A percentile compares a stretch with the other conserved stretches of the same genome.
phyloP scores from a whole-genome alignment of 2,329 filamentous ascomycete genomes.

The Aphanoascus verrucosus region DNA sequence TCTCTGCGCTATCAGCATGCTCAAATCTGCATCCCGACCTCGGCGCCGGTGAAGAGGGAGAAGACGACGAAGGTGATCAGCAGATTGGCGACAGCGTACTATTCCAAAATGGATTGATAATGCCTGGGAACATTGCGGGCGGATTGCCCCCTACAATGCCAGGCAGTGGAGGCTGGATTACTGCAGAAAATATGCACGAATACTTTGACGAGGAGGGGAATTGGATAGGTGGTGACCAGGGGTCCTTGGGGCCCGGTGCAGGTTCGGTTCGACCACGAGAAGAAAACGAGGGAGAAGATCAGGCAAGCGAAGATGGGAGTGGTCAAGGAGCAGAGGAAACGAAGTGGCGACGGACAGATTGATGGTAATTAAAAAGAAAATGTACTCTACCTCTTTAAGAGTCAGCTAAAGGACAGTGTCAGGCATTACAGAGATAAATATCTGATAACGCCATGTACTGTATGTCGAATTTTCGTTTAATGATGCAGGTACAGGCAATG shows the following conservation, averaged over 20 bases:
- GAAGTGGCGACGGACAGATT: slow-evolving; percentile 46
- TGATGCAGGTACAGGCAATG: not conserved
- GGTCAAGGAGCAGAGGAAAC: slow-evolving; percentile 31
- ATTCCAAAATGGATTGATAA: slow-evolving; percentile 31
- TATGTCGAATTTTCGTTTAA: not conserved
- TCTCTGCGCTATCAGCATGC: slow-evolving; percentile 38
- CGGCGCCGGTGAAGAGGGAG: slow-evolving; percentile 27
- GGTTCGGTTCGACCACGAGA: slow-evolving; percentile 32
- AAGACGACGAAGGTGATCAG: slow-evolving; percentile 18
- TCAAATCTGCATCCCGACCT: slow-evolving; percentile 42
- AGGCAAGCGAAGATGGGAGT: slow-evolving; percentile 27
- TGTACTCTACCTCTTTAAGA: too few species aligned
- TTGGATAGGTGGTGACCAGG: slow-evolving; percentile 59
- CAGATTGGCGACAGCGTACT: slow-evolving; percentile 19
- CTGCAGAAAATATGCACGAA: slow-evolving; percentile 77
- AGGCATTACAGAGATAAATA: not conserved
- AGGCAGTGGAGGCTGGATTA: slow-evolving; percentile 51
- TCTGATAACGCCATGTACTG: not conserved
- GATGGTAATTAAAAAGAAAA: not conserved
- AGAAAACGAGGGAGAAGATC: slow-evolving; percentile 27
- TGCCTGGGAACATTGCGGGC: slow-evolving; percentile 27
- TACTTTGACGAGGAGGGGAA: slow-evolving; percentile 75
- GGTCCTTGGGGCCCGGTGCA: slow-evolving; percentile 28
- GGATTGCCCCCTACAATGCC: slow-evolving; percentile 39
- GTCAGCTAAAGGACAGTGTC: not conserved